These are phyloP conservation scores for Buxus sempervirens DNA, from an alignment of 164 flowering plant species.

Conservation along the genomic window DNA sequence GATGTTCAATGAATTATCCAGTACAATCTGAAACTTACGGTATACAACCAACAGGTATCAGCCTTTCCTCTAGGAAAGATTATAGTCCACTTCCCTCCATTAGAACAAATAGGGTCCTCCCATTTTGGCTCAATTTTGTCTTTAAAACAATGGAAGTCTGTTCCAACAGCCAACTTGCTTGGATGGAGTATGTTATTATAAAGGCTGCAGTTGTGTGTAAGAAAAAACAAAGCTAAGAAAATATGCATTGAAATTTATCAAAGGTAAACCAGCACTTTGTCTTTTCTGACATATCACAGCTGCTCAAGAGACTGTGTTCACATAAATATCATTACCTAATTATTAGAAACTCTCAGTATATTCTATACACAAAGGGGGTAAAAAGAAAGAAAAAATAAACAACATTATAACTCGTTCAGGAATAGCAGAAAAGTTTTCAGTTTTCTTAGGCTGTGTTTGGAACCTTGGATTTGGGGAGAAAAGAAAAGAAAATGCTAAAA, in stretches of 20 bases:
- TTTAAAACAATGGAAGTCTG: conserved; percentile 85
- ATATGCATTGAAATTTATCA: not conserved
- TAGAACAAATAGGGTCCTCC: conserved; percentile 96
- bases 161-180: conserved; percentile 71
- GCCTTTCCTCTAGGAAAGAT: conserved; percentile 54
- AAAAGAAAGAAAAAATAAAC: not conserved
- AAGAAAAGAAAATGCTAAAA: too few species aligned
- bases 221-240: not conserved
- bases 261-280: not conserved
- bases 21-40: conserved; percentile 44
- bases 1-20: not conserved
- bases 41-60: conserved; percentile 74
- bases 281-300: not conserved
- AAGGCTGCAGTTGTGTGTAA: conserved; percentile 41
- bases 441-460: too few species aligned
- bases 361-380: too few species aligned
- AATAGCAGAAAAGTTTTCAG: not conserved
- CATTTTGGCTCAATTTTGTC: conserved; percentile 88
- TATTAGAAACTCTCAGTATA: not conserved
- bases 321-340: not conserved
- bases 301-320: not conserved
- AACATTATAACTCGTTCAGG: not conserved
- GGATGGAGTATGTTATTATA: conserved; percentile 82
- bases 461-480: too few species aligned
- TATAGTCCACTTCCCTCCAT: conserved; percentile 94